Evolutionary conservation across 768 basidiomycete genomes (phyloP).

Genomic region (Lenzites betulinus): DNA sequence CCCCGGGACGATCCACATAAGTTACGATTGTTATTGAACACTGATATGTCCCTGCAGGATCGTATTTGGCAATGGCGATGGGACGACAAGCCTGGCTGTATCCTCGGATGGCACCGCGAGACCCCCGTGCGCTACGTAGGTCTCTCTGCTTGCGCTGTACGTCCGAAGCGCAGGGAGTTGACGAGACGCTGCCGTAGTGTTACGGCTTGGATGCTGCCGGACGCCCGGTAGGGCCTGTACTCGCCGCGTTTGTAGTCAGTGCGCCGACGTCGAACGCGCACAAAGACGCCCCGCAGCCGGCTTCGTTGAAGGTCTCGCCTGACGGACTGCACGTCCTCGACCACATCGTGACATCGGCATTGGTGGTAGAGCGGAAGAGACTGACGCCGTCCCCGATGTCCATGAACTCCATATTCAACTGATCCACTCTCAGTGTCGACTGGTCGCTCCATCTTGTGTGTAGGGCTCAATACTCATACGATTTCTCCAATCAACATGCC

Average conservation of each 20-base stretch:
- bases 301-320: conserved; percentile 30
- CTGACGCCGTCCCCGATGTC: conserved; percentile 25
- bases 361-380: conserved; percentile 38
- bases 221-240: conserved; percentile 8
- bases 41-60: too few species aligned
- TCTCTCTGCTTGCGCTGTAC: background rate
- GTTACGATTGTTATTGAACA: background rate
- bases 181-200: conserved; percentile 11
- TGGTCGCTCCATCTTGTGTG: too few species aligned
- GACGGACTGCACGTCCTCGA: conserved; percentile 34
- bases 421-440: too few species aligned
- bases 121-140: conserved; percentile 27
- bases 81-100: conserved; percentile 12
- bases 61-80: conserved; percentile 30
- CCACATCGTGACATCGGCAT: conserved; percentile 36
- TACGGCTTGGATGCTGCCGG: conserved; percentile 15
- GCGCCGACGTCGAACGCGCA: conserved; percentile 6
- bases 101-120: conserved; percentile 26
- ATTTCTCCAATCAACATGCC: too few species aligned
- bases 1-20: background rate
- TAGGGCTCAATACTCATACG: too few species aligned
- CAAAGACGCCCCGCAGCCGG: conserved; percentile 12
- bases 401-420: conserved; percentile 17
- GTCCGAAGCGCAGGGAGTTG: background rate
- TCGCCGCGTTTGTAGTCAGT: conserved; percentile 23